Evolutionary conservation across 441 rosid species (phyloP), one percentile per base, ranked within the genome.

Genomic region (Adansonia grandidieri): DNA sequence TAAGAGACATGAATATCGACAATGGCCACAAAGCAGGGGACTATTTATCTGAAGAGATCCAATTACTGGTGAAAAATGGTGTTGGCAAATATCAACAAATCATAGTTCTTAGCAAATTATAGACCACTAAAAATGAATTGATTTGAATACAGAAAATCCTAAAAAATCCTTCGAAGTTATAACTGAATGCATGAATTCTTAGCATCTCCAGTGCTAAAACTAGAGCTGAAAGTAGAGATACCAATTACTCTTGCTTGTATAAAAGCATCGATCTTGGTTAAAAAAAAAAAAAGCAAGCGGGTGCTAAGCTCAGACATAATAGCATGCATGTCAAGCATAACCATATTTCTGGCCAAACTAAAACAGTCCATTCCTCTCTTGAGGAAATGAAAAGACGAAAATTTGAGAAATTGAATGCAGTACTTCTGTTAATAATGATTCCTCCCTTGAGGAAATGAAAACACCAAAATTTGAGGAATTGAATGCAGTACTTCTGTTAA

Each of bases 381-480:
- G 28, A 62, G 3, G 44, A 24, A 32, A 14, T 64, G 9, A 19
- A 14, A 32, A 63, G n/a, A 63, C 6, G 1, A 32, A 8, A 63
- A 63, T 10, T 32, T 62, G 42, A 40, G 48, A 65, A 65, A 44
- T 37, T 65, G 15, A 65, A 40, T 65, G 48, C 48, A 65, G 70
- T 37, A n/a, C n/a, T n/a, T n/a, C n/a, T n/a, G n/a, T n/a, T n/a
- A n/a, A n/a, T n/a, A n/a, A n/a, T n/a, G n/a, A 4, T 0, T 11
- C 47, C 10, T 7, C 19, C 2, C n/a, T 2, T 28, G 28, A 63
- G 4, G 45, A 28, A 37, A 15, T 65, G 10, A 20, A 15, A 37
- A 64, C 19, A 64, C 8, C 5, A 37, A 9, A 64, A 64, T 10
- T 37, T 63, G 44, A 42, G 50, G 42, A 65, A 45, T 40, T 65